Percentiles rank a stretch among this genome's conserved stretches.
Evolutionary conservation across 192 early-diverging fungal species (phyloP).

Genomic region (Backusella liffmaniae): DNA sequence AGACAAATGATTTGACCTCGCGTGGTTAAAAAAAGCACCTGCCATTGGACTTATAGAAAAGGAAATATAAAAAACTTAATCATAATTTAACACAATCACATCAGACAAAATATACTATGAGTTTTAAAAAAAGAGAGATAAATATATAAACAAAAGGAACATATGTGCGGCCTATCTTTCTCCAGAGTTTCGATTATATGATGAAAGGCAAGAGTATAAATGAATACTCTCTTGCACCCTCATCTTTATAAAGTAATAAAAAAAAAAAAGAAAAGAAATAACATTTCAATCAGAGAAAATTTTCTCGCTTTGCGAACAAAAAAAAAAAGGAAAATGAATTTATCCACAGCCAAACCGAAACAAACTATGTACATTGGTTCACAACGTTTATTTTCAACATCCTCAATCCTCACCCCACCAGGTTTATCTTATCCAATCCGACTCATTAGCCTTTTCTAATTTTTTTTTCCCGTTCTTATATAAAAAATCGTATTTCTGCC

Average conservation of each 20-base stretch:
- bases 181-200: background rate
- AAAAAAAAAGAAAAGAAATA: background rate
- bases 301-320: background rate
- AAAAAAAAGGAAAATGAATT: slow-evolving; percentile 4
- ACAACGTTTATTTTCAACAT: slow-evolving; percentile 9
- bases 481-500: background rate
- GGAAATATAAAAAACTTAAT: background rate
- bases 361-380: slow-evolving; percentile 13
- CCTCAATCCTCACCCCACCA: background rate
- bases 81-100: slow-evolving; percentile 4
- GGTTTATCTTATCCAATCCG: slow-evolving; percentile 14
- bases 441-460: background rate
- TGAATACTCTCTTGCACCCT: background rate
- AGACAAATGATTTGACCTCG: background rate
- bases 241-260: background rate
- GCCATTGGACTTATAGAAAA: slow-evolving; percentile 1
- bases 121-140: background rate
- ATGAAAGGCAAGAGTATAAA: background rate
- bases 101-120: background rate
- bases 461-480: slow-evolving; percentile 9
- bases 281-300: background rate
- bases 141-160: background rate
- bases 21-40: slow-evolving; percentile 3
- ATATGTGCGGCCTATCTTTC: background rate
- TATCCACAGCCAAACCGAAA: slow-evolving; percentile 12